Base-by-base conservation (phyloP, 2,329 filamentous ascomycete genomes). In the Penicillium concentricum region DNA sequence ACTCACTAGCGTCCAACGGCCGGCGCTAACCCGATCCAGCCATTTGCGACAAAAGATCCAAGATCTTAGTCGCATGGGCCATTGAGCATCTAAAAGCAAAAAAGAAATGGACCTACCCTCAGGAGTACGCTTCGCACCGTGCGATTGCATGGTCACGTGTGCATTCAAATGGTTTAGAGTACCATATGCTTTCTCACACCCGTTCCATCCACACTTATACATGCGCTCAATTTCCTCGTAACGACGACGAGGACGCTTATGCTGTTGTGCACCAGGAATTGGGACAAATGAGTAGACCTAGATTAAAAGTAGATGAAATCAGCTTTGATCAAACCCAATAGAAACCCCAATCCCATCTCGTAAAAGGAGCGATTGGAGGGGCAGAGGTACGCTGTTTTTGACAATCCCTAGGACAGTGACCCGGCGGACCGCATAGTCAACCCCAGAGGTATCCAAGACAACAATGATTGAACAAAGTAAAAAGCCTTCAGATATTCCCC, bases 221-320 rank as follows among this genome's bases (percentile, higher is more conserved):
- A 99, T 97, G 72, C 94, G 88, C 80, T 99, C 94, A 67, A 99
- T 99, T 74, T 99, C 94, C 76, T 99, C 94, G 69, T 97, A 99
- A 52, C 94, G 86, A 68, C 94, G 84, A 62, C 94, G 86, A 13
- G 94, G 94, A 57, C 94, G 87, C 81, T 99, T 99, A 75, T 97
- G 93, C 74, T 99, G 94, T 73, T 97, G 92, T 13, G 93, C 91
- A 62, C 94, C 94, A 2, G 94, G 94, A 69, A 97, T 97, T 0
- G 94, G 93, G 32, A 97, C 94, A 71, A 99, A 97, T 0, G 92
- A 97, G 74, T 97, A 97, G 39, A 99, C 93, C 84, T 97, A 66
- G 74, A 80, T 66, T 60, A 60, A 58, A 55, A 59, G 5, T 3
- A 58, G 61, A 73, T 56, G 16, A 44, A 44, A 54, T 43, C 30